phyloP scores from a whole-genome alignment of 768 basidiomycete genomes.

The Rhodosporidiobolus sp. region DNA sequence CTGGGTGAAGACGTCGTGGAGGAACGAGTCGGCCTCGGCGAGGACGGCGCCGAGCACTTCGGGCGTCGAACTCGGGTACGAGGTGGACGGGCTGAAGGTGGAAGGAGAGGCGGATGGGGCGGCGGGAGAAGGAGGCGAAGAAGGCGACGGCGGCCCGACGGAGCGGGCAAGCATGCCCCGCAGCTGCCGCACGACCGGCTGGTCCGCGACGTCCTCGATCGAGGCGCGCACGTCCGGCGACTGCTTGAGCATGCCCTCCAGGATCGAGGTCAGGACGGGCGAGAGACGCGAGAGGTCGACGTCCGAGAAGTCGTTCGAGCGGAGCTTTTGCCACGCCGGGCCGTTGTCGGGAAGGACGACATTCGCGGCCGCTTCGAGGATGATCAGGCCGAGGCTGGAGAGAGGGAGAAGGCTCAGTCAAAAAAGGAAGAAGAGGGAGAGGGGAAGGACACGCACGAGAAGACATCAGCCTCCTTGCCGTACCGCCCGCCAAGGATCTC shows the following conservation, averaged over 20 bases:
- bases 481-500: conserved; percentile 90
- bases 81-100: no score
- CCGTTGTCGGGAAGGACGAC: conserved; percentile 97
- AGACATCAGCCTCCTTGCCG: conserved; percentile 91
- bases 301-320: conserved; percentile 85
- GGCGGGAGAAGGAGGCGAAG: no score
- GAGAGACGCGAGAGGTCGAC: conserved; percentile 61
- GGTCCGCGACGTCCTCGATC: conserved; percentile 59
- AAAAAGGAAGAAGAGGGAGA: conserved; percentile 26
- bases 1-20: conserved; percentile 60
- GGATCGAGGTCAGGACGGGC: conserved; percentile 63
- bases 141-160: conserved; percentile 47
- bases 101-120: no score
- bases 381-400: conserved; percentile 83
- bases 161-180: conserved; percentile 18
- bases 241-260: conserved; percentile 73
- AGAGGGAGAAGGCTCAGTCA: conserved; percentile 19
- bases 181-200: conserved; percentile 57
- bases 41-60: conserved; percentile 51
- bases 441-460: conserved; percentile 64
- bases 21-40: conserved; percentile 61
- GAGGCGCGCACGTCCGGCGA: conserved; percentile 62
- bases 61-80: no score
- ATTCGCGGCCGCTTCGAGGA: conserved; percentile 92
- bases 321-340: conserved; percentile 86